phyloP scores from a whole-genome alignment of 257 asterid genomes.

The Solanum commersonii region DNA sequence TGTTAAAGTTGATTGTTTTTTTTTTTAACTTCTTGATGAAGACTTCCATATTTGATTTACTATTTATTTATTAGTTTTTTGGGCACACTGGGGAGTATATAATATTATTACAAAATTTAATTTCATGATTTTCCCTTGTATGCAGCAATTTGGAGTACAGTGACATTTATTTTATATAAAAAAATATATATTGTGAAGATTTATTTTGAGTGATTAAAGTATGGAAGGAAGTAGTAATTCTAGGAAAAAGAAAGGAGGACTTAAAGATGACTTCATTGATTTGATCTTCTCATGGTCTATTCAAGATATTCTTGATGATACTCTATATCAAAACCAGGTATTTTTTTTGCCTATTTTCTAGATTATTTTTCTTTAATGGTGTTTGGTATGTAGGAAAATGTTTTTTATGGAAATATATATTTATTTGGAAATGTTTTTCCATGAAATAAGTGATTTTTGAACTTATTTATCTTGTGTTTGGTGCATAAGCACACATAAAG shows the following conservation, averaged over 20 bases:
- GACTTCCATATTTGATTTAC: neutral
- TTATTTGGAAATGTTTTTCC: neutral
- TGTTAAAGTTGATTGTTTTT: neutral
- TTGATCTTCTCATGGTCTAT: constrained; percentile 38
- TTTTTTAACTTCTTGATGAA: neutral
- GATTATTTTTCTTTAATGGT: neutral
- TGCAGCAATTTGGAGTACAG: neutral
- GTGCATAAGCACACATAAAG: no score
- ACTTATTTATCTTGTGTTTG: neutral
- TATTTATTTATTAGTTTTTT: neutral
- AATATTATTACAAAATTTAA: neutral
- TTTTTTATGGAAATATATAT: neutral
- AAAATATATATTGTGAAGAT: neutral
- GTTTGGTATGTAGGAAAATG: neutral
- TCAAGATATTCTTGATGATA: constrained; percentile 19
- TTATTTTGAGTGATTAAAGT: neutral
- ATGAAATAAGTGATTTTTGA: neutral
- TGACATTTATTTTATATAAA: neutral
- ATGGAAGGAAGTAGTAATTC: neutral
- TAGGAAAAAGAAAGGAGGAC: neutral
- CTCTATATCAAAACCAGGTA: constrained; percentile 34
- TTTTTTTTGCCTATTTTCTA: neutral
- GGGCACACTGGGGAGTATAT: neutral
- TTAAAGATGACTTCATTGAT: constrained; percentile 7
- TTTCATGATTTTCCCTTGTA: neutral